Percentiles rank a stretch among this genome's conserved stretches.
Evolutionary conservation across 129 eudicot species (phyloP).

Genomic region (Flaveria sonorensis): DNA sequence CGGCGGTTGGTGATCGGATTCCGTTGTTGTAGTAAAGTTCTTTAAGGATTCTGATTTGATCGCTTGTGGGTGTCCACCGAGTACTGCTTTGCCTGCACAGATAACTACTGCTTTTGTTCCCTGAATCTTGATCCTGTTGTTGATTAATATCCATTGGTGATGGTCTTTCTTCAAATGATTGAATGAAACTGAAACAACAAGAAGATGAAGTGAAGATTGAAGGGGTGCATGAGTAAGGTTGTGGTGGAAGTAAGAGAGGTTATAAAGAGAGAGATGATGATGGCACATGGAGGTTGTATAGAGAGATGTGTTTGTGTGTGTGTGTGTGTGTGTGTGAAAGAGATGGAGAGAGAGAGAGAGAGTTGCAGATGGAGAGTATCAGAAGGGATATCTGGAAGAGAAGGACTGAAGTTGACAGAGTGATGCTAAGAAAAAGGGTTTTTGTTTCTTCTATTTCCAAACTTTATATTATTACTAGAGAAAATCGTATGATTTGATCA

Average conservation of each 20-base stretch:
- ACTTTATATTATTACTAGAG: background rate
- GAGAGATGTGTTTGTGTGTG: background rate
- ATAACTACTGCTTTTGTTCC: conserved; percentile 32
- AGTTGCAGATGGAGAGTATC: conserved; percentile 44
- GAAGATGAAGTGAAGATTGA: background rate
- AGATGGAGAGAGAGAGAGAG: conserved; percentile 29
- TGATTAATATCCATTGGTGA: conserved; percentile 25
- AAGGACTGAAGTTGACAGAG: conserved; percentile 97
- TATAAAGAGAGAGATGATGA: conserved; percentile 24
- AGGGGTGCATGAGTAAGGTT: conserved; percentile 22
- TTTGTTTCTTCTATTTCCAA: background rate
- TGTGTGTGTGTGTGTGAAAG: background rate
- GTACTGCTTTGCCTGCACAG: conserved; percentile 86
- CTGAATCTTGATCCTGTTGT: conserved; percentile 19
- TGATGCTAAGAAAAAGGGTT: conserved; percentile 49
- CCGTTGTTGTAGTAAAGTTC: conserved; percentile 98
- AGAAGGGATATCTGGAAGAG: conserved; percentile 89
- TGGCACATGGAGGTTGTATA: conserved; percentile 27
- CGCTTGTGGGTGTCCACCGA: conserved; percentile 98
- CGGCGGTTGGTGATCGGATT: conserved; percentile 85
- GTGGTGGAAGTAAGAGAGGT: conserved; percentile 5
- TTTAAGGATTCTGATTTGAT: conserved; percentile 83
- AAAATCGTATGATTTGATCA: too few species aligned
- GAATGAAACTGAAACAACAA: conserved; percentile 10
- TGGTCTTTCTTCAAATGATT: background rate